Base-by-base conservation (phyloP, 768 basidiomycete genomes). In the Hortiboletus campestris region DNA sequence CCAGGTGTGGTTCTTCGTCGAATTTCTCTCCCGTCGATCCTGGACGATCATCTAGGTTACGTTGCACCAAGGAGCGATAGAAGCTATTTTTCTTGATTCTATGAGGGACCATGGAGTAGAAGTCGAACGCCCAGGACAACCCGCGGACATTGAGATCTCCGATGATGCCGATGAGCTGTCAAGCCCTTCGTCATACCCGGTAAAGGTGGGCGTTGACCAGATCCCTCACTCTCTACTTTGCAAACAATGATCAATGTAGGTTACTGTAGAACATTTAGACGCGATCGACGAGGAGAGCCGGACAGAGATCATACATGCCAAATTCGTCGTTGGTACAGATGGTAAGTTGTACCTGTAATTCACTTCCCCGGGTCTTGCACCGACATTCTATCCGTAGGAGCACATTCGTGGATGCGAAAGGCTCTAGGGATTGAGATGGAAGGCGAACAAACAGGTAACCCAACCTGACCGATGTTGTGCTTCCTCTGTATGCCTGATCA, bases 341-440 rank as follows among this genome's bases (percentile, higher is more conserved):
- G 72, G 72, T 60, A 53, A 45, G 58, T 52, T 25, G 13, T 42
- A 32, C 4, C 42, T n/a, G 9, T 20, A 32, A 9, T 17, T 6
- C 25, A 25, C 25, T 25, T 25, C 32, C n/a, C 12, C 1, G 13
- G 19, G 8, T 28, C 41, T 25, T 12, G 1, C 6, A 36, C 25
- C 29, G 5, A 57, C 31, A 12, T 32, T 8, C 6, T 1, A 28
- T 52, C 3, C 45, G 32, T 58, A 70, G 75, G 75, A 6, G 76
- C 76, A 2, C 75, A 76, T 41, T 76, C 75, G 8, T 78, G 74
- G 75, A 76, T 78, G 4, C 69, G 79, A 6, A 75, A 75, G 35
- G 55, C 67, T n/a, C 68, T 80, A 20, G 76, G 73, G 2, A 70
- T 78, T 25, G 55, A 68, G 10, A 78, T 80, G 71, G 70, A 78